A percentile compares a stretch with the other conserved stretches of the same genome.
phyloP scores from a whole-genome alignment of 1,284 basidiomycete species.

The Rhodotorula sp. region DNA sequence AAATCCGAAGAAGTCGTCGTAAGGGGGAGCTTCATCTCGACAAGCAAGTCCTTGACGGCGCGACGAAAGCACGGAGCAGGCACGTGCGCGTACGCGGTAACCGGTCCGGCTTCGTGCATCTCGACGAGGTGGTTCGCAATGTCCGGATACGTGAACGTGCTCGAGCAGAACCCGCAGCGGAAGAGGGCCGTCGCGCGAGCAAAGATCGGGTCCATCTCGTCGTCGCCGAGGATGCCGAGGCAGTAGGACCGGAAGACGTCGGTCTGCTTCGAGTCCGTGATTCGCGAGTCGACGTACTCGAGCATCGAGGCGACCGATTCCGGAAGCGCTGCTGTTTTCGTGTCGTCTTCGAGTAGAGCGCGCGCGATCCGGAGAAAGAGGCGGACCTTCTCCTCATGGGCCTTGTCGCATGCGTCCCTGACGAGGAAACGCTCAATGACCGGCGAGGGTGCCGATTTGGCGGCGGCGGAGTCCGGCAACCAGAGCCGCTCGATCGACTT shows the following conservation, averaged over 20 bases:
- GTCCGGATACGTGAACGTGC: not conserved
- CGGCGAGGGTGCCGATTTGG: not conserved
- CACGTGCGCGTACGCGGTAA: not conserved
- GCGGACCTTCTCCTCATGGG: not conserved
- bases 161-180: not conserved
- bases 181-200: not conserved
- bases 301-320: not conserved
- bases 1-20: not conserved
- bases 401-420: not conserved
- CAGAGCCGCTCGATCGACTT: not conserved
- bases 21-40: too few species aligned
- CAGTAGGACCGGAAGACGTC: not conserved
- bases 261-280: too few species aligned
- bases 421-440: not conserved
- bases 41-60: not conserved
- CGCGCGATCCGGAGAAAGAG: not conserved
- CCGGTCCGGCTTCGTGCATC: not conserved
- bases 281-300: too few species aligned
- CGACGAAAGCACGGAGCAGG: not conserved
- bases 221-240: not conserved
- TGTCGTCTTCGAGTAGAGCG: not conserved
- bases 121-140: not conserved
- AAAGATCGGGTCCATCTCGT: slow-evolving; percentile 1
- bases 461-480: not conserved
- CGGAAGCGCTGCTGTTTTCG: not conserved